Base-by-base conservation (phyloP, 495 filamentous ascomycete species). In the Lophiotrema nucula region DNA sequence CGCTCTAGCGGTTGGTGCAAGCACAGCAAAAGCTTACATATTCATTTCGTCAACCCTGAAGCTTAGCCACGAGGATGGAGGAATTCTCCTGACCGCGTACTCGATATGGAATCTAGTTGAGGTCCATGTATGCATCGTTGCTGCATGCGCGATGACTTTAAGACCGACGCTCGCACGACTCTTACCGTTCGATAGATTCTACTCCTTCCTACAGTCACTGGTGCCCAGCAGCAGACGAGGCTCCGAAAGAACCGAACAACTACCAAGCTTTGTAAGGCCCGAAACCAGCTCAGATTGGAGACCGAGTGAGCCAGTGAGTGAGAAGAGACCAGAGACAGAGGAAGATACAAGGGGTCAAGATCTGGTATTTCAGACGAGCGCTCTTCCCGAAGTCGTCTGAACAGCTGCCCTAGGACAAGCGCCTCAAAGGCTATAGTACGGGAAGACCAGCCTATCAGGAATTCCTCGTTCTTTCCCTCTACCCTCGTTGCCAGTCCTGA, bases 81-180 rank as follows among this genome's bases (percentile, higher is more conserved):
- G 13, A 47, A 22, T 53, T 5, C 21, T 43, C 18, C 11, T 53
- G 4, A 43, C 21, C 2, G 35, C 10, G 5, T 43, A 44, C n/a
- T 42, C 49, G 28, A 53, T 53, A 8, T 53, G 49, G 49, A 53
- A 53, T 26, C 49, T 45, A 11, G 52, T 35, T 25, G 52, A 55
- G 41, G 27, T 55, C 21, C 38, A 55, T 25, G 52, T 55, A 6
- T n/a, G 52, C 23, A 55, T 55, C 38, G 47, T 33, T 16, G 53
- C 42, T 18, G 53, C 53, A 16, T 56, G 53, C 24, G 26, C 25
- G 13, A 46, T 48, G 53, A 56, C 41, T 10, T 43, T 56, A 16
- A 24, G 44, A 2, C 53, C 53, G 8, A 46, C 47, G 4, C 23
- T 56, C 23, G 23, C 22, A n/a, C 50, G 25, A 12, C 24, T 53